Conservation (phyloP, 257 asterid genomes). For the Nicotiana undulata region DNA sequence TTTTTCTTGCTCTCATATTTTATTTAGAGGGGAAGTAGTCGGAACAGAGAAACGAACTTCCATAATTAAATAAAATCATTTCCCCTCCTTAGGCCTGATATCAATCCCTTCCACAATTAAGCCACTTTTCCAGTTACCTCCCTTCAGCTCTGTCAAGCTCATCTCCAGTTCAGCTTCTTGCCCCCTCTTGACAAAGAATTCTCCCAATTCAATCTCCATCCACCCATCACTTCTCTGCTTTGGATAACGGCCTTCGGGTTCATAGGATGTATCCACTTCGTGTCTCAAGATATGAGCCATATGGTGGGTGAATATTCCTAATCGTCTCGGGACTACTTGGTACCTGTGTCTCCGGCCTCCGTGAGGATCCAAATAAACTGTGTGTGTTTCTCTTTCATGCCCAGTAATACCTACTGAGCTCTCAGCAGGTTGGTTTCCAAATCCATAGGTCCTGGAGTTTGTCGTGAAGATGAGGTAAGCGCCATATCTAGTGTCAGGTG, state of each 20-base stretch:
- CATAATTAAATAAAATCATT: background rate
- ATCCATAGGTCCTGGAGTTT: constrained; percentile 27
- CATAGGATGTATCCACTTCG: background rate
- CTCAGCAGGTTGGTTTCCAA: constrained; percentile 32
- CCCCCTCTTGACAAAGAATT: constrained; percentile 32
- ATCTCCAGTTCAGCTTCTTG: constrained; percentile 42
- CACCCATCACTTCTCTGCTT: constrained; percentile 59
- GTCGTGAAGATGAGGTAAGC: constrained; percentile 55
- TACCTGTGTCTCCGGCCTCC: constrained; percentile 21
- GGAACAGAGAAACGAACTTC: background rate
- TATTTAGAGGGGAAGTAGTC: background rate
- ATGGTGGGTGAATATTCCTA: constrained; percentile 14
- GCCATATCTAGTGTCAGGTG: constrained; percentile 51
- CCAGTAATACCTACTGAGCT: constrained; percentile 34
- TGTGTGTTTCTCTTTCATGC: constrained; percentile 20
- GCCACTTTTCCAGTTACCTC: constrained; percentile 65
- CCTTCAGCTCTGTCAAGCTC: constrained; percentile 39
- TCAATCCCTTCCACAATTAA: constrained; percentile 74
- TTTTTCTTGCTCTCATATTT: background rate
- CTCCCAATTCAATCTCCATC: constrained; percentile 81
- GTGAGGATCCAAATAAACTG: constrained; percentile 38
- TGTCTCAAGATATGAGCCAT: constrained; percentile 11
- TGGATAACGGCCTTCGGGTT: constrained; percentile 8
- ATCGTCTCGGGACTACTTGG: constrained; percentile 21
- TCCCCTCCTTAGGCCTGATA: constrained; percentile 47